Evolutionary conservation across 352 stramenopile species (phyloP), one percentile per base, ranked within the genome.

Genomic region (Phytopythium ostracodes): DNA sequence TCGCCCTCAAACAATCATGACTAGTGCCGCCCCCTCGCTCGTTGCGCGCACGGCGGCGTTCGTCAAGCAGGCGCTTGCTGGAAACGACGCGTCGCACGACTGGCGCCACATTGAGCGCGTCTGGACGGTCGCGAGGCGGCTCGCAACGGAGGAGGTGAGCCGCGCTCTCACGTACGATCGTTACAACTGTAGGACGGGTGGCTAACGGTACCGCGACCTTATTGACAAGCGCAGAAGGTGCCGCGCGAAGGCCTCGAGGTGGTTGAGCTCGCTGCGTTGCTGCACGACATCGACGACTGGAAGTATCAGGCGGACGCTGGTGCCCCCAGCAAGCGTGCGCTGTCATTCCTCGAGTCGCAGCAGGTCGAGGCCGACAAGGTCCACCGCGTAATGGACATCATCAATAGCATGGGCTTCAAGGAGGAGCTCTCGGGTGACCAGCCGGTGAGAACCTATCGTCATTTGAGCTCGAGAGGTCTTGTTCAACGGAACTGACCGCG

Each of bases 211-310:
- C 10, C 14, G 33, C 9, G 17, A 4, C 24, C 14, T 51, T 25
- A 27, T 40, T 4, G 46, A 50, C 22, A 11, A 31, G 15, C 38
- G 50, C 52, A 92, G 82, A 73, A 78, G 17, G 77, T 92, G 47
- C 64, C 70, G 12, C 70, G 64, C 2, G 83, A 87, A 1, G 77
- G 67, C 12, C 62, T 92, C 25, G 81, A 92, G 68, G 82, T 91
- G 60, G 87, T 96, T 17, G 87, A 96, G 56, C 58, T 97, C 18
- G 81, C 82, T 2, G 88, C 89, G 36, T 70, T 97, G 56, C 69
- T 97, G 43, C 89, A 97, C 65, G 89, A 97, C 64, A 92, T 96
- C 57, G 85, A 97, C 62, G 89, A 97, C 72, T 94, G 85, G 81
- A 97, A 97, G 69, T 94, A 94, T 65, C 75, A 91, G 67, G 75